Base-by-base conservation (phyloP, 129 eudicot species). In the Oenanthe sinensis region DNA sequence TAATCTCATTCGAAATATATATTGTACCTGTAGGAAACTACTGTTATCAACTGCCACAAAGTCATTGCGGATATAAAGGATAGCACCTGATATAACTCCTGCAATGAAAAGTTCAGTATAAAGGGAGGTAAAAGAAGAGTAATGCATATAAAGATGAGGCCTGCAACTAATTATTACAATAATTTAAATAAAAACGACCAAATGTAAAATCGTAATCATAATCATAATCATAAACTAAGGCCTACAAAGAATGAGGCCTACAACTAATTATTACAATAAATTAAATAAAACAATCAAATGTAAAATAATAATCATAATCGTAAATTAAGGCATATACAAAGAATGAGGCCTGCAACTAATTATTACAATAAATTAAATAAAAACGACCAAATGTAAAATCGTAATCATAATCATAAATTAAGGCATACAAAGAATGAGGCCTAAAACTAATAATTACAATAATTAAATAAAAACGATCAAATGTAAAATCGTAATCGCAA, bases 41-140 rank as follows among this genome's bases (percentile, higher is more conserved):
- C 97, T 93, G 58, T 81, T 60, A 62, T 88, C 80, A 42, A 93
- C 98, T 63, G 79, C 94, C 74, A 82, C 86, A 37, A 89, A 93
- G 9, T 93, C 98, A 86, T 93, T 94, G 48, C 87, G 83, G 6
- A 93, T 93, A 82, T 93, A 93, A 67, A 93, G 85, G 71, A 93
- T 88, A 39, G 98, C 97, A 74, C 98, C 98, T 6, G 98, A 93
- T 86, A 93, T 93, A 55, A 93, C 98, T 45, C 98, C 98, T 93
- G 83, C 71, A 75, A 52, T 16, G 78, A 84, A 76, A 44, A 69
- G 49, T 33, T 39, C 45, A 30, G 8, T 24, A 28, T 8, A 33
- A 33, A 10, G 14, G 14, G 68, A 20, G 68, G 68, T 20, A n/a
- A 20, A 11, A 60, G 13, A 63, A 22, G 5, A 63, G 28, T 28